Evolutionary conservation across 177 flowering plant species (phyloP).

Genomic region (Tripterygium wilfordii): DNA sequence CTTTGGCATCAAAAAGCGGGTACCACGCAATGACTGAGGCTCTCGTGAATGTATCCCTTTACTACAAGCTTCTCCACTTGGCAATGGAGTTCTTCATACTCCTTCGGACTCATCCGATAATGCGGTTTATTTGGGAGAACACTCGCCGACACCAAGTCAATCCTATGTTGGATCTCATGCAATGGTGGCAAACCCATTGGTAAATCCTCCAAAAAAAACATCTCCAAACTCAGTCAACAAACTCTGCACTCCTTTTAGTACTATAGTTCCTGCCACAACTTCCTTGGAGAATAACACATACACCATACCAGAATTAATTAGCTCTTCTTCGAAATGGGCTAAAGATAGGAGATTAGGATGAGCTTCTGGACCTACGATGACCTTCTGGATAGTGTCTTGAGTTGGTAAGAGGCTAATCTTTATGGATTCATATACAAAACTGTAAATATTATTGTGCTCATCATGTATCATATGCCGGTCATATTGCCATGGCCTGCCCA

Average conservation of each 20-base stretch:
- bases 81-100: neutral
- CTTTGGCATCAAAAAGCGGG: neutral
- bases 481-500: neutral
- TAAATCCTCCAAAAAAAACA: neutral
- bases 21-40: neutral
- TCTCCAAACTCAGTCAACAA: neutral
- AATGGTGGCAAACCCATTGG: neutral
- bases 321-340: no score
- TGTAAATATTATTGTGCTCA: neutral
- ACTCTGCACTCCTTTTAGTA: neutral
- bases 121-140: neutral
- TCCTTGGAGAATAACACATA: no score
- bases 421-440: neutral
- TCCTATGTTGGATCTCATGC: neutral
- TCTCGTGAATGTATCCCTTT: neutral
- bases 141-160: neutral
- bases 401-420: neutral
- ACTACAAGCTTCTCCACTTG: neutral
- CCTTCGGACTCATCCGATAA: neutral
- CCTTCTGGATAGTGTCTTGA: no score
- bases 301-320: no score
- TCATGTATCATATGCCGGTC: neutral
- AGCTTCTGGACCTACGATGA: no score
- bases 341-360: no score
- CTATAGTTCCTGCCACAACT: neutral